Evolutionary conservation across 148 eudicot genomes (phyloP).

Genomic region (Chenopodium album): DNA sequence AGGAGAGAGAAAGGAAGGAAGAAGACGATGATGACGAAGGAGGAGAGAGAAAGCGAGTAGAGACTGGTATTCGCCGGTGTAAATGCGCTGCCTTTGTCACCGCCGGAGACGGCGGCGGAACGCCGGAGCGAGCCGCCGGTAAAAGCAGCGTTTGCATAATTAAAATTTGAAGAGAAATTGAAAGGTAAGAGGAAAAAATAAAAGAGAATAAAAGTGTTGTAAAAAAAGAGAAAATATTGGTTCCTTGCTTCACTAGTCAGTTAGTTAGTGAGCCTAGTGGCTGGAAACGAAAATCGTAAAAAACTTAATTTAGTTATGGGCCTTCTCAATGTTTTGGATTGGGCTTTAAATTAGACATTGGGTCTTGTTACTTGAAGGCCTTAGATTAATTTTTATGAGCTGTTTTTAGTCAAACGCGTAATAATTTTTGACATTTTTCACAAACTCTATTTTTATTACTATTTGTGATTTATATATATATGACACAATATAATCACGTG

Average conservation of each 20-base stretch:
- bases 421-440: too few relatives aligned
- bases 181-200: background rate
- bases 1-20: slow-evolving; percentile 21
- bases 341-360: background rate
- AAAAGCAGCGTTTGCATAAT: slow-evolving; percentile 69
- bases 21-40: slow-evolving; percentile 34
- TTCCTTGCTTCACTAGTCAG: background rate
- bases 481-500: too few relatives aligned
- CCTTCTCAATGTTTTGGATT: background rate
- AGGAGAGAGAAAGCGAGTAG: slow-evolving; percentile 24
- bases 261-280: background rate
- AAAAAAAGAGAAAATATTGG: background rate
- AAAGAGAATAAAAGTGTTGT: too few relatives aligned
- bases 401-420: too few relatives aligned
- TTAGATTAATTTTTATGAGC: too few relatives aligned
- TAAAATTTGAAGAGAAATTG: background rate
- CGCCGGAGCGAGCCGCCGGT: slow-evolving; percentile 67
- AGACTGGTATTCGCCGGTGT: background rate
- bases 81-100: slow-evolving; percentile 5
- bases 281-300: too few relatives aligned
- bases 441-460: too few relatives aligned
- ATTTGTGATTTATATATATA: too few relatives aligned
- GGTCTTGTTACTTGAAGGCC: background rate
- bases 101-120: slow-evolving; percentile 32
- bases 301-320: background rate